Evolutionary conservation across 192 early-diverging fungal genomes (phyloP).

Genomic region (Coemansia sp.): DNA sequence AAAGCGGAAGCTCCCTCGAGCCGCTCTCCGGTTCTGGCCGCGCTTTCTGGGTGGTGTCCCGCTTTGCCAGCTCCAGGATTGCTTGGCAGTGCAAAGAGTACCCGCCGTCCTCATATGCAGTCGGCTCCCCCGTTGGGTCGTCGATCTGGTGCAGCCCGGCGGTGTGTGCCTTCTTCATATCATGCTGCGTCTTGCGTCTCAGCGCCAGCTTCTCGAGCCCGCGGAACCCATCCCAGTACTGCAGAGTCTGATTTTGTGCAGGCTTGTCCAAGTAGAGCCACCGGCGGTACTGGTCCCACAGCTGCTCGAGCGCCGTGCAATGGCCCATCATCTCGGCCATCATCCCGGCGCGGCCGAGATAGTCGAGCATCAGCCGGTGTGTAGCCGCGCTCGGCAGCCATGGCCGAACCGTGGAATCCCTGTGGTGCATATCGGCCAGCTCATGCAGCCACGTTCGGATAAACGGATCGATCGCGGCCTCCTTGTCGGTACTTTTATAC

Average conservation of each 20-base stretch:
- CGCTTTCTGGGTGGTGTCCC: too few relatives aligned
- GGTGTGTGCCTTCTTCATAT: slow-evolving; percentile 5
- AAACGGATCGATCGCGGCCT: slow-evolving; percentile 1
- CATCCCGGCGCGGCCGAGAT: background rate
- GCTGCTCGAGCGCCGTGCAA: background rate
- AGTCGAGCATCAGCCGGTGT: slow-evolving; percentile 25
- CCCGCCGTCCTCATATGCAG: too few relatives aligned
- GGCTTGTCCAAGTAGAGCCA: slow-evolving; percentile 8
- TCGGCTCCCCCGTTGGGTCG: background rate
- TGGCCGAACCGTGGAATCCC: background rate
- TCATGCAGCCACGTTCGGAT: slow-evolving; percentile 13
- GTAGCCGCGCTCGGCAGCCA: slow-evolving; percentile 44
- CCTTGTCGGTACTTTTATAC: background rate
- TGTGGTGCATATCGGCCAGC: slow-evolving; percentile 12
- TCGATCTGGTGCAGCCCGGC: background rate
- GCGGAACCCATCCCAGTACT: background rate
- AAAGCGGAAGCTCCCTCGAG: background rate
- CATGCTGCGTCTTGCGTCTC: slow-evolving; percentile 10
- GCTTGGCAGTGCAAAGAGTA: slow-evolving; percentile 10
- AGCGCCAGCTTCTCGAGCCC: slow-evolving; percentile 14
- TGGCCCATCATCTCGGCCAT: slow-evolving; percentile 4
- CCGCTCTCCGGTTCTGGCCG: background rate
- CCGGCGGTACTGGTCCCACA: slow-evolving; percentile 30
- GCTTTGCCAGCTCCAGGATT: slow-evolving; percentile 16
- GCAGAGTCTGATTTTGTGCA: too few relatives aligned